These are phyloP conservation scores for Cladophialophora psammophila DNA, from an alignment of 2,329 filamentous ascomycete species.

Conservation along the genomic window DNA sequence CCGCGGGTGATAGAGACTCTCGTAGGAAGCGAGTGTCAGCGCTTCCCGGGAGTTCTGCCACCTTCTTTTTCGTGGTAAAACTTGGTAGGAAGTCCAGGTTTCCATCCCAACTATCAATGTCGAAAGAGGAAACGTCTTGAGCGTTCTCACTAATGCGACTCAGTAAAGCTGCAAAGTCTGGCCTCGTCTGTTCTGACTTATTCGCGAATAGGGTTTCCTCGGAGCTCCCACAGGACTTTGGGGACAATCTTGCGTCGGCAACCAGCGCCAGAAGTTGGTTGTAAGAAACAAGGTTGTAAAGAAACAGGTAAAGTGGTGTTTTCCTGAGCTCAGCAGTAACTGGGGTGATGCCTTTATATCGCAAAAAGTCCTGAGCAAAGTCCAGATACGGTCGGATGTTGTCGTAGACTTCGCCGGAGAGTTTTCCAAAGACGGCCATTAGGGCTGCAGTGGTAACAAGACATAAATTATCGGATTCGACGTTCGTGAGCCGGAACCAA, in stretches of 20 bases:
- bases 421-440: slow-evolving; percentile 9
- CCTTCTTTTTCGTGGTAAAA: slow-evolving; percentile 1
- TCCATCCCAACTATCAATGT: slow-evolving; percentile 14
- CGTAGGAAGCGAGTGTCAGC: background rate
- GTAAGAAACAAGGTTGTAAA: slow-evolving; percentile 11
- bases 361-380: slow-evolving; percentile 12
- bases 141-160: background rate
- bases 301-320: slow-evolving; percentile 7
- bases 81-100: slow-evolving; percentile 17
- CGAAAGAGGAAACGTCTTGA: slow-evolving; percentile 3
- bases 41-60: background rate
- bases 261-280: slow-evolving; percentile 9
- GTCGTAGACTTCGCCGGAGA: slow-evolving; percentile 9
- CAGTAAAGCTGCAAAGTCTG: slow-evolving; percentile 6
- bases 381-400: slow-evolving; percentile 4
- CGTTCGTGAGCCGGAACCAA: background rate
- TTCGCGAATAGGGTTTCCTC: background rate
- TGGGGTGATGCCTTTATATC: background rate
- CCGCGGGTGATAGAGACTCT: too few relatives aligned
- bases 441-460: slow-evolving; percentile 9
- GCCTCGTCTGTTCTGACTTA: background rate
- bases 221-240: background rate
- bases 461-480: slow-evolving; percentile 3
- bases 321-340: background rate
- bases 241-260: background rate